A percentile compares a stretch with the other conserved stretches of the same genome.
Conservation (phyloP, 164 flowering plant genomes). For the Tetrastigma voinierianum region DNA sequence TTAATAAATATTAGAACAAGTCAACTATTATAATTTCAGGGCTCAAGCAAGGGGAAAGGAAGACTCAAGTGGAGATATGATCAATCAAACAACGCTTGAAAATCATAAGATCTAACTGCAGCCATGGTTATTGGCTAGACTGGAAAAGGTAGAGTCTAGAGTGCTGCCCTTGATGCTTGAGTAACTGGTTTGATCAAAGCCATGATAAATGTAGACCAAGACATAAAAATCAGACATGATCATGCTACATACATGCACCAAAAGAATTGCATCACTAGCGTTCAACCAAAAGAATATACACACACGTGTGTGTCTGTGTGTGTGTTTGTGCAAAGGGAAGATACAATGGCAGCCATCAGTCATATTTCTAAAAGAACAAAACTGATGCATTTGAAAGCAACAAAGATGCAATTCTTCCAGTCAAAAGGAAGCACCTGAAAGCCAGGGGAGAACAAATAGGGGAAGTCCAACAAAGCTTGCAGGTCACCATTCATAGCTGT, state of each 20-base stretch:
- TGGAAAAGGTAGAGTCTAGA: background rate
- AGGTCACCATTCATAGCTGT: constrained; percentile 37
- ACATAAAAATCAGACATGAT: background rate
- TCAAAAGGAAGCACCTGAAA: constrained; percentile 38
- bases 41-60: background rate
- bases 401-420: no score
- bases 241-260: background rate
- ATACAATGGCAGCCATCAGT: background rate
- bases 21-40: background rate
- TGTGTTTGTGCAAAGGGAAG: no score
- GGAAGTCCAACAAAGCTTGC: constrained; percentile 27
- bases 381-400: background rate
- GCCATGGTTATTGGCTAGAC: background rate
- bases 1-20: background rate
- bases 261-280: background rate
- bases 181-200: no score
- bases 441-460: constrained; percentile 31
- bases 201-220: no score
- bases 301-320: background rate
- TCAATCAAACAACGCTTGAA: background rate
- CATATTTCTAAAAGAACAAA: background rate
- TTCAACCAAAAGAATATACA: background rate
- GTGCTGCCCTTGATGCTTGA: background rate
- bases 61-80: background rate
- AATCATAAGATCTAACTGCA: background rate